Conservation (phyloP, 2,329 filamentous ascomycete genomes). For the Talaromyces albobiverticillius region DNA sequence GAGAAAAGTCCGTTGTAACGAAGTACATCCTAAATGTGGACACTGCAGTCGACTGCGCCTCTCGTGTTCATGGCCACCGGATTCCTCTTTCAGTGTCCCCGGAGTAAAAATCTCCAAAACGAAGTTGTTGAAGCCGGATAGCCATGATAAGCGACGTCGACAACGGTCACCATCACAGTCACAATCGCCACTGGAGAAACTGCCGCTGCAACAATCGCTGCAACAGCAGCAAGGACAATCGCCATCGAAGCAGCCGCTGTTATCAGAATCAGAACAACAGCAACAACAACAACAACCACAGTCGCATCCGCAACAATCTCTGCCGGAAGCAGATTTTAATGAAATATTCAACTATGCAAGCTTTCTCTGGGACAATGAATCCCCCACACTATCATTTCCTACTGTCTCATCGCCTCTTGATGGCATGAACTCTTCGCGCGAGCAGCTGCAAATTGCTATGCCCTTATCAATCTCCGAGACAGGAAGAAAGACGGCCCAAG, state of each 20-base stretch:
- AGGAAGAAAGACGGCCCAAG: background rate
- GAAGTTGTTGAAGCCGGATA: background rate
- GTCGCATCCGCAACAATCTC: background rate
- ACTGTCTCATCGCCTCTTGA: conserved; percentile 3
- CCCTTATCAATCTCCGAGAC: background rate
- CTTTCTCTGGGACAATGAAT: conserved; percentile 10
- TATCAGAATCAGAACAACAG: background rate
- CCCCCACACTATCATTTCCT: conserved; percentile 3
- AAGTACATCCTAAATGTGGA: conserved; percentile 51
- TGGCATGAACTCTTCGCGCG: background rate
- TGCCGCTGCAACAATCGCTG: background rate
- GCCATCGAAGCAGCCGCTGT: conserved; percentile 2
- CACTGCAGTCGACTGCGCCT: conserved; percentile 55
- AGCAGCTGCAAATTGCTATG: conserved; percentile 4
- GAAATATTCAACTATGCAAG: conserved; percentile 13
- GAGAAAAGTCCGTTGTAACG: conserved; percentile 56
- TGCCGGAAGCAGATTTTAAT: conserved; percentile 10
- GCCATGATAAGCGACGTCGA: background rate
- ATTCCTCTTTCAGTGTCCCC: conserved; percentile 16
- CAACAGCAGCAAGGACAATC: background rate
- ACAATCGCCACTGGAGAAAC: background rate
- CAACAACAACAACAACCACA: background rate
- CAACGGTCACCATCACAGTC: background rate
- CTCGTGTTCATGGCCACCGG: conserved; percentile 50
- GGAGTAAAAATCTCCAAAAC: background rate